Base-by-base conservation (phyloP, 225 moss, liverwort and hornwort genomes). In the Marchantia paleacea region DNA sequence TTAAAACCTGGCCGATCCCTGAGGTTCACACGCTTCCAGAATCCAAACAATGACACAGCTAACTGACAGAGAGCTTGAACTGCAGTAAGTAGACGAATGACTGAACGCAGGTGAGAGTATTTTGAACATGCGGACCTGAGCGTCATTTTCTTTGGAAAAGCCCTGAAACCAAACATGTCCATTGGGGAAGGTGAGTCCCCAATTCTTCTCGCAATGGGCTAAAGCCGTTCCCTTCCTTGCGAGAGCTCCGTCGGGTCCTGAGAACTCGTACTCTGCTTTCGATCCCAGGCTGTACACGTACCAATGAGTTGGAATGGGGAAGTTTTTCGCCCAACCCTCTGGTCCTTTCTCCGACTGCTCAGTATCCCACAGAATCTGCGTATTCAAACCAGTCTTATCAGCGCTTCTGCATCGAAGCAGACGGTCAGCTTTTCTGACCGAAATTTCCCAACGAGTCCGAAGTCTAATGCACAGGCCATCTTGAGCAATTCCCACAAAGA, bases 111-210 rank as follows among this genome's bases (percentile, higher is more conserved):
- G 3, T 13, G 12, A 68, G 4, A 26, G 68, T 26, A 31, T 18
- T 72, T 16, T 47, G 39, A 1, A 29, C 18, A 47, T 10, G 39
- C 52, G 22, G 75, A 96, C 94, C 90, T 94, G 92, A 55, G 83
- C 81, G 14, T 88, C 87, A 74, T 94, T 94, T 55, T 90, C 82
- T 13, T 69, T 52, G 53, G 90, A 81, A 75, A 91, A 87, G 6
- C 87, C 94, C 84, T 96, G 96, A 86, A 94, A 86, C 95, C 96
- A 94, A 64, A 94, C 90, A 85, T 96, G 96, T 18, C 94, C 96
- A 0, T 90, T 89, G 79, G 94, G 94, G n/a, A 96, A 96, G 50
- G 86, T 89, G 60, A 82, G 87, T 58, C 92, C 96, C 93, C 94
- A 94, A 72, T 92, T 94, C 81, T 96, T 94, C 80, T 96, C 96